Conservation (phyloP, 352 stramenopile species). For the Blastocystis sp. region DNA sequence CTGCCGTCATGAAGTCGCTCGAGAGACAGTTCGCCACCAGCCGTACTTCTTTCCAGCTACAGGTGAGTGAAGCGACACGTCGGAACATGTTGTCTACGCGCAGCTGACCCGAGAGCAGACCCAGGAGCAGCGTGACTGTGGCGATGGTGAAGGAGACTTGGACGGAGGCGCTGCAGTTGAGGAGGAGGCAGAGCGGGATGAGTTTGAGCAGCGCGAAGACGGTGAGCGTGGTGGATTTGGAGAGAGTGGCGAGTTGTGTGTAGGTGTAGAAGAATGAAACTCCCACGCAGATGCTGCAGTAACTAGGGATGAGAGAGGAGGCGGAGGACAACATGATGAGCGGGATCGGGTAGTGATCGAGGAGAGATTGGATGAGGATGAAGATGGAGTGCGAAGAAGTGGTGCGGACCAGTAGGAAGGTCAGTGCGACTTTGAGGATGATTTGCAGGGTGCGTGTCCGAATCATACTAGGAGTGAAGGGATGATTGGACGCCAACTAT, state of each 20-base stretch:
- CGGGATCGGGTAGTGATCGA: constrained; percentile 2
- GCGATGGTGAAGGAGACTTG: constrained; percentile 39
- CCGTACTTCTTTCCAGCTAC: constrained; percentile 11
- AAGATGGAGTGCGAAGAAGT: constrained; percentile 42
- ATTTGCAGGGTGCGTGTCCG: constrained; percentile 10
- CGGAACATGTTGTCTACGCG: constrained; percentile 22
- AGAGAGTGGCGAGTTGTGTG: not conserved
- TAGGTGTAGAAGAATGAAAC: constrained; percentile 41
- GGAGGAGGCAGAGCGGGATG: constrained; percentile 27
- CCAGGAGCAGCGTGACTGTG: not conserved
- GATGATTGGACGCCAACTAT: not conserved
- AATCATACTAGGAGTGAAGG: not conserved
- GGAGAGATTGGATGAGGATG: not conserved
- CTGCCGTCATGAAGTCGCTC: constrained; percentile 17
- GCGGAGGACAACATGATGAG: not conserved
- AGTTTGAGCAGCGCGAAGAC: constrained; percentile 54
- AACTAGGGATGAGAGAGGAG: constrained; percentile 19
- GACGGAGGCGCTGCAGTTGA: constrained; percentile 5
- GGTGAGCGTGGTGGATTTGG: not conserved
- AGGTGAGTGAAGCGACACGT: not conserved
- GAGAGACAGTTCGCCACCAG: constrained; percentile 17
- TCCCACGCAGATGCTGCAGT: constrained; percentile 28
- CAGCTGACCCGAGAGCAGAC: constrained; percentile 22
- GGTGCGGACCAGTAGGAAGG: not conserved
- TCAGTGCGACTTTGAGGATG: constrained; percentile 33